Evolutionary conservation across 805 yeast species (phyloP), one percentile per base, ranked within the genome.

Genomic region (Tetrapisispora taiwanensis): DNA sequence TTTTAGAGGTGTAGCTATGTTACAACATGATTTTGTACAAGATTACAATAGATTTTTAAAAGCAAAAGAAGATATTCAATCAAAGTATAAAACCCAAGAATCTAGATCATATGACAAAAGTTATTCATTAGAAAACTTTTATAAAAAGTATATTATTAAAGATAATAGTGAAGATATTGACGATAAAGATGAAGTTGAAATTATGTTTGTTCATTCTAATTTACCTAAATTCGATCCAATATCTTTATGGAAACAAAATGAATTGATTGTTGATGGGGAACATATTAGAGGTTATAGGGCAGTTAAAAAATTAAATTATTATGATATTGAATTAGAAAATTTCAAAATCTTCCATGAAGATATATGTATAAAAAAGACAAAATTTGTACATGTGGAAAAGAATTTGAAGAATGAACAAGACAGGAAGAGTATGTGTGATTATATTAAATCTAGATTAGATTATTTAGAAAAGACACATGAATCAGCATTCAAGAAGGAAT

Each of bases 1-100:
- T 5, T 81, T 76, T 57, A 61, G 69, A 19, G 90, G 90, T 18
- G 75, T 80, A 12, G 86, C 84, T 4, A 84, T 85, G 90, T 80
- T 83, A 8, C 95, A 85, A 59, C 76, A 69, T 50, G 78, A 81
- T 56, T 86, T 89, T 4, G 62, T 70, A 18, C 75, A 74, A 42
- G 94, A 84, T 59, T 78, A 70, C 43, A 43, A 48, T 32, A 52
- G 50, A 30, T 53, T 49, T 31, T 26, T 48, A 17, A 24, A 32
- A 10, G 62, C 62, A 1, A 45, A 47, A 18, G 50, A 46, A 19
- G 53, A 46, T 3, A 52, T 59, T 19, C 44, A 46, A 19, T 44
- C 46, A 12, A 48, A 44, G 17, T 44, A 46, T 36, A 39, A 44
- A 18, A 45, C 35, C 14, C 47, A 30, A 19, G 47, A 42, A 34